These are phyloP conservation scores for Salix koriyanagi DNA, from an alignment of 345 rosid genomes.

Conservation along the genomic window DNA sequence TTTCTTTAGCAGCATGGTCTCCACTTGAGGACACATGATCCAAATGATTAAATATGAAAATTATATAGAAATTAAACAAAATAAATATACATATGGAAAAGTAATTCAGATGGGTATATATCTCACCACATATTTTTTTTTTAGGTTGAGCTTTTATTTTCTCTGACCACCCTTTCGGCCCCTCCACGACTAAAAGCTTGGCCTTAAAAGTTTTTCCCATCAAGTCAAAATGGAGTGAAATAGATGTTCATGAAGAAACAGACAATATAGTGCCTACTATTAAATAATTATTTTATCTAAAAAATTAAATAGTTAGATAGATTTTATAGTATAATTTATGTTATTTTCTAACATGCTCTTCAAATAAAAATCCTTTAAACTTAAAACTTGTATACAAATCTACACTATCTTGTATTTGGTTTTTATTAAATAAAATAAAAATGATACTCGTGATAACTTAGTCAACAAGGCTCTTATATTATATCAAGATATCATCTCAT, in stretches of 20 bases:
- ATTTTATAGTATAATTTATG: too few relatives aligned
- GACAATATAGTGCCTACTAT: accelerated
- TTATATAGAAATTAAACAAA: background rate
- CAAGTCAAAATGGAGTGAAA: background rate
- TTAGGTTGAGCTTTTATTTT: conserved; percentile 20
- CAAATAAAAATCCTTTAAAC: accelerated
- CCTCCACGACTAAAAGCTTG: conserved; percentile 31
- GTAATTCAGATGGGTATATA: too few relatives aligned
- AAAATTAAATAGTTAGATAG: too few relatives aligned
- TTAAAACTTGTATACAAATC: accelerated
- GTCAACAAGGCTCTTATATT: accelerated
- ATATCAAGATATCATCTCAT: too few relatives aligned
- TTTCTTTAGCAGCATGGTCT: conserved; percentile 33
- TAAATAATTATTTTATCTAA: too few relatives aligned
- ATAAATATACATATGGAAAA: background rate
- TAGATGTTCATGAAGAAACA: background rate
- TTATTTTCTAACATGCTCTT: accelerated
- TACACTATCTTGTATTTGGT: accelerated
- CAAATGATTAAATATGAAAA: background rate
- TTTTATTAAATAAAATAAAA: too few relatives aligned
- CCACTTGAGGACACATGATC: conserved; percentile 31
- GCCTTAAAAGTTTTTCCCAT: background rate
- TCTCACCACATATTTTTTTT: conserved; percentile 37
- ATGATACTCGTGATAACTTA: accelerated
- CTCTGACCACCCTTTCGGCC: conserved; percentile 48